These are phyloP conservation scores for Rutstroemia sp. DNA, from an alignment of 2,329 filamentous ascomycete species.

Conservation along the genomic window DNA sequence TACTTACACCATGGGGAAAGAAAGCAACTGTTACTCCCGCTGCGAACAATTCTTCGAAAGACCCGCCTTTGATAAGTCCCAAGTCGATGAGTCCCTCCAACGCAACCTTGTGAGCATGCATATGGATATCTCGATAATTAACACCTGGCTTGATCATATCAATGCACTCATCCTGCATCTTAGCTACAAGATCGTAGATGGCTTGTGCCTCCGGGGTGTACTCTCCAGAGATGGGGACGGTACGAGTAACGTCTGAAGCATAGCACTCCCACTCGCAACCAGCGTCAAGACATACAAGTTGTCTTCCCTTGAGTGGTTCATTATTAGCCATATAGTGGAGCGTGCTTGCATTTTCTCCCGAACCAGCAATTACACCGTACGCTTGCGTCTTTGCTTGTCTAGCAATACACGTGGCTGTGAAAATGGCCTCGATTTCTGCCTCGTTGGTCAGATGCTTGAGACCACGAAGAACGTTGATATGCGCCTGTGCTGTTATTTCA, in stretches of 20 bases:
- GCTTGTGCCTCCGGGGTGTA: slow-evolving; percentile 63
- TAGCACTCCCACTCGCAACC: slow-evolving; percentile 82
- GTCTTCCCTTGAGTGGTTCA: slow-evolving; percentile 57
- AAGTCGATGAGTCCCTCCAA: slow-evolving; percentile 62
- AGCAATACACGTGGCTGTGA: slow-evolving; percentile 64
- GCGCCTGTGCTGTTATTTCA: slow-evolving; percentile 68
- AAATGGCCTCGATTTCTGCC: slow-evolving; percentile 74
- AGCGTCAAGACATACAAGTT: slow-evolving; percentile 78
- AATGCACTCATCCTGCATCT: slow-evolving; percentile 76
- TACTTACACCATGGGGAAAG: slow-evolving; percentile 50
- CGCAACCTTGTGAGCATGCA: slow-evolving; percentile 65
- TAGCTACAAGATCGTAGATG: slow-evolving; percentile 70
- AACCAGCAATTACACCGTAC: slow-evolving; percentile 83
- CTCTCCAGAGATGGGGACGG: slow-evolving; percentile 67
- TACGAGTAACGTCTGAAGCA: slow-evolving; percentile 83
- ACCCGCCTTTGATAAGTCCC: slow-evolving; percentile 62
- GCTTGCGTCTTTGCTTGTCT: slow-evolving; percentile 70
- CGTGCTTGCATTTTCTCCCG: slow-evolving; percentile 73
- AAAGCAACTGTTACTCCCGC: slow-evolving; percentile 52
- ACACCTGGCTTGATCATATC: slow-evolving; percentile 59
- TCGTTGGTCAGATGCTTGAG: slow-evolving; percentile 64
- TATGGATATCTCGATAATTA: slow-evolving; percentile 64
- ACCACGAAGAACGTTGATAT: slow-evolving; percentile 61
- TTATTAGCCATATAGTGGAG: slow-evolving; percentile 84
- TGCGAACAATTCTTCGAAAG: slow-evolving; percentile 43